phyloP scores from a whole-genome alignment of 805 yeast genomes.

The Lachancea waltii region DNA sequence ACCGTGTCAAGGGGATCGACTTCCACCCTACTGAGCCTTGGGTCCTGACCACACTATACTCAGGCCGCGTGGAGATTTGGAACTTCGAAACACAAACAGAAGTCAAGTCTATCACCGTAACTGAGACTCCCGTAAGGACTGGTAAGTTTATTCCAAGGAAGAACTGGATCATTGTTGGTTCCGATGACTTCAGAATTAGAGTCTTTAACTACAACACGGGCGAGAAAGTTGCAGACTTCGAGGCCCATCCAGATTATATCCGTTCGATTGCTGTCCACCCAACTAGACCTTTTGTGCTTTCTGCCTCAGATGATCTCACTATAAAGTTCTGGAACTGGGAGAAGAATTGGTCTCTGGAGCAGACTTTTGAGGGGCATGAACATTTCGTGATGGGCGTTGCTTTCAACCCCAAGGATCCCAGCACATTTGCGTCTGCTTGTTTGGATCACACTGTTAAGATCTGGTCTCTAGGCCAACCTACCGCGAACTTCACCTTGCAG shows the following conservation, averaged over 20 bases:
- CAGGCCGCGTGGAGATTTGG: slow-evolving; percentile 84
- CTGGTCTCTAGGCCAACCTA: slow-evolving; percentile 86
- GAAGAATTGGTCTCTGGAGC: slow-evolving; percentile 81
- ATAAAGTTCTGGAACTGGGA: slow-evolving; percentile 98
- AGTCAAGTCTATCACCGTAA: slow-evolving; percentile 86
- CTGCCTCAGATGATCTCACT: slow-evolving; percentile 88
- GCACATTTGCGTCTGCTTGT: slow-evolving; percentile 95
- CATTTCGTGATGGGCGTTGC: slow-evolving; percentile 93
- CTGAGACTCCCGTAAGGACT: slow-evolving; percentile 94
- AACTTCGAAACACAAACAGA: slow-evolving; percentile 76
- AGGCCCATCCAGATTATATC: slow-evolving; percentile 96
- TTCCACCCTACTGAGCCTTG: slow-evolving; percentile 98
- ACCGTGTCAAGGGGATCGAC: slow-evolving; percentile 95
- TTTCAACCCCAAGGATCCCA: slow-evolving; percentile 95
- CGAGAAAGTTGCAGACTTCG: slow-evolving; percentile 90
- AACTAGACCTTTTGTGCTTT: slow-evolving; percentile 77
- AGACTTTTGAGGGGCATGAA: slow-evolving; percentile 89
- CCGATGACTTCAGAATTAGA: slow-evolving; percentile 91
- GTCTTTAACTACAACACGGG: slow-evolving; percentile 94
- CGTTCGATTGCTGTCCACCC: slow-evolving; percentile 94
- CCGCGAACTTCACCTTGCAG: slow-evolving; percentile 83
- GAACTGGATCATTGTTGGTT: slow-evolving; percentile 94
- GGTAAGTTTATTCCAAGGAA: slow-evolving; percentile 93
- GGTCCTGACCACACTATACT: slow-evolving; percentile 85
- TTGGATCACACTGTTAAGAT: slow-evolving; percentile 93